Percentiles rank a stretch among this genome's conserved stretches.
These are phyloP conservation scores for Globisporangium lucens DNA, from an alignment of 352 stramenopile genomes.

Conservation along the genomic window DNA sequence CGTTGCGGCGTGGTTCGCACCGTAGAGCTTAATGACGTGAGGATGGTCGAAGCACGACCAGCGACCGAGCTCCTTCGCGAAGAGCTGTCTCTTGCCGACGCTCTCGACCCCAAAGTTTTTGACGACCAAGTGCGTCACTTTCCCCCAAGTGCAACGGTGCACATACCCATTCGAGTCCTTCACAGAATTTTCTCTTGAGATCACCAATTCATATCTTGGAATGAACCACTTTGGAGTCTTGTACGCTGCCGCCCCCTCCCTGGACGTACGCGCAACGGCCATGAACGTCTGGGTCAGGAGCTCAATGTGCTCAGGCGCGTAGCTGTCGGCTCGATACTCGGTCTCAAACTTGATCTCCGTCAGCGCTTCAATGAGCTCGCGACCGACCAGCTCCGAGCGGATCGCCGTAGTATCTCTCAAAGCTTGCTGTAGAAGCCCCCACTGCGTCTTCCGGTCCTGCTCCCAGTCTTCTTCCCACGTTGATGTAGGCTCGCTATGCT, in stretches of 20 bases:
- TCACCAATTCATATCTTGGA: not conserved
- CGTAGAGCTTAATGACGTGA: constrained; percentile 31
- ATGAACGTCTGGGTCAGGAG: not conserved
- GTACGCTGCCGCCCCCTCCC: not conserved
- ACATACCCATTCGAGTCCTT: constrained; percentile 17
- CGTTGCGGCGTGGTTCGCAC: constrained; percentile 9
- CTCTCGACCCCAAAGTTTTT: constrained; percentile 22
- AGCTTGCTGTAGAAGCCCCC: not conserved
- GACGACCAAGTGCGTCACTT: constrained; percentile 28
- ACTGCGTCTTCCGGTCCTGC: not conserved
- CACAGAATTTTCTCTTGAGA: not conserved
- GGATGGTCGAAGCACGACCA: constrained; percentile 32
- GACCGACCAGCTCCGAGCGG: not conserved
- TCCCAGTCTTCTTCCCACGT: not conserved
- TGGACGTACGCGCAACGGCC: not conserved
- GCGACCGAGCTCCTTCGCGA: constrained; percentile 31
- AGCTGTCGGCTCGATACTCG: not conserved
- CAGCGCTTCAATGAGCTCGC: constrained; percentile 4
- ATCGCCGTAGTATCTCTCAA: not conserved
- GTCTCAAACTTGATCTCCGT: not conserved
- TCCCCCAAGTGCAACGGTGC: constrained; percentile 22
- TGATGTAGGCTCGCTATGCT: not conserved
- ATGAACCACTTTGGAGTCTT: not conserved
- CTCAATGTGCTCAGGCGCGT: not conserved
- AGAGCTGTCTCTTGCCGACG: constrained; percentile 9